These are phyloP conservation scores for Tetradesmus obliquus DNA, from an alignment of 139 green algal genomes.

Conservation along the genomic window DNA sequence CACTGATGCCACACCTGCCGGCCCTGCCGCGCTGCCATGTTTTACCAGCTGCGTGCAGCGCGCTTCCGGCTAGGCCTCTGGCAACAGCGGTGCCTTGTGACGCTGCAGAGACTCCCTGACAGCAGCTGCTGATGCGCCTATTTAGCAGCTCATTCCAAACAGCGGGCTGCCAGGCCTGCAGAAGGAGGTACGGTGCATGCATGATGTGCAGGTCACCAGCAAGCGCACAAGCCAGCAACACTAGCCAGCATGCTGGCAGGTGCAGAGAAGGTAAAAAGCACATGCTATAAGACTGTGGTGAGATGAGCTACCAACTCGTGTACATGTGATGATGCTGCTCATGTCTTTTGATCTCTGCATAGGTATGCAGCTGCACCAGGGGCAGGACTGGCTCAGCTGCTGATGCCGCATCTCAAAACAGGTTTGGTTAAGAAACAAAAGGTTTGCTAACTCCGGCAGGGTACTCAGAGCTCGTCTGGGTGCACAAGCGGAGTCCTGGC, in stretches of 20 bases:
- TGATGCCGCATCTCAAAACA: not conserved
- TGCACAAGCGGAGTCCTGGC: not conserved
- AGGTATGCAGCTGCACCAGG: not conserved
- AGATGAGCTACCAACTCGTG: not conserved
- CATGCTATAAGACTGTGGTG: not conserved
- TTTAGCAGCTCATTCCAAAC: not conserved
- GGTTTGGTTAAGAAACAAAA: not conserved
- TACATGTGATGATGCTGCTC: not conserved
- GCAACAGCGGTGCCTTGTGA: not conserved
- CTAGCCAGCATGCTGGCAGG: not conserved
- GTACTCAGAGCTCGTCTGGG: not conserved
- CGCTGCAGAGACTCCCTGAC: not conserved
- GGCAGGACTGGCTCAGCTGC: not conserved
- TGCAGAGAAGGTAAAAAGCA: not conserved
- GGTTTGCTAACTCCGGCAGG: not conserved
- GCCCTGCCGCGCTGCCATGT: conserved; percentile 6
- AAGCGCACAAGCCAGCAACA: not conserved
- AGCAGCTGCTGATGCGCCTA: not conserved
- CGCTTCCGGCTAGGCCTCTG: not conserved
- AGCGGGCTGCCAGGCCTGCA: not conserved
- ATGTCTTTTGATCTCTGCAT: not conserved
- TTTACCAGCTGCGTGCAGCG: not conserved
- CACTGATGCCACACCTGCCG: not conserved
- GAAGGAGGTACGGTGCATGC: not conserved
- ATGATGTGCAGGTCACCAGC: conserved; percentile 11